Percentiles rank a stretch among this genome's conserved stretches.
phyloP scores from a whole-genome alignment of 345 rosid species.

The Mangifera indica region DNA sequence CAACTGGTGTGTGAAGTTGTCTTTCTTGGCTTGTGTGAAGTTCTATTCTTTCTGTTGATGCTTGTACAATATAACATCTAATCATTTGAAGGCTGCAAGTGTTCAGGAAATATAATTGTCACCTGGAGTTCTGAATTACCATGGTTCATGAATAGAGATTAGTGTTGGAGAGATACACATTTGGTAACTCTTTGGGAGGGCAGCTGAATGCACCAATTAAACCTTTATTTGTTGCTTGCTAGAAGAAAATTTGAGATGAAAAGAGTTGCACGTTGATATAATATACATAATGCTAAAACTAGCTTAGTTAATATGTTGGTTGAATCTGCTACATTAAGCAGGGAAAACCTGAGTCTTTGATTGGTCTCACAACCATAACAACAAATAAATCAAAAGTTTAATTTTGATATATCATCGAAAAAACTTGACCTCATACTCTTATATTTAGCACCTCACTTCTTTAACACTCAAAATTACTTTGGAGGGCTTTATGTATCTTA shows the following conservation, averaged over 20 bases:
- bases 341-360: no score
- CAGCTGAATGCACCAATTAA: background rate
- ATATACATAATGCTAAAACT: background rate
- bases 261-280: background rate
- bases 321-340: no score
- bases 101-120: constrained; percentile 8
- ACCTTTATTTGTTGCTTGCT: background rate
- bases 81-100: constrained; percentile 20
- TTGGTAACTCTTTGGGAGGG: constrained; percentile 28
- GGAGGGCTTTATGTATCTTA: background rate
- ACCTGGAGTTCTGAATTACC: constrained; percentile 17
- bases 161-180: constrained; percentile 16
- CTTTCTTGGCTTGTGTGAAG: background rate
- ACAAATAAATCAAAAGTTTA: no score
- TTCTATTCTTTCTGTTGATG: background rate
- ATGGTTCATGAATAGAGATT: constrained; percentile 17
- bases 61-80: constrained; percentile 9
- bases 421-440: background rate
- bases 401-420: no score
- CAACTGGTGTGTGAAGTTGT: background rate
- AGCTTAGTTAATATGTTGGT: background rate
- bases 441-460: background rate
- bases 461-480: background rate
- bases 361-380: no score
- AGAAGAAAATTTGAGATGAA: background rate